phyloP scores from a whole-genome alignment of 73 alveolate species.

The Paramecium biaurelia region DNA sequence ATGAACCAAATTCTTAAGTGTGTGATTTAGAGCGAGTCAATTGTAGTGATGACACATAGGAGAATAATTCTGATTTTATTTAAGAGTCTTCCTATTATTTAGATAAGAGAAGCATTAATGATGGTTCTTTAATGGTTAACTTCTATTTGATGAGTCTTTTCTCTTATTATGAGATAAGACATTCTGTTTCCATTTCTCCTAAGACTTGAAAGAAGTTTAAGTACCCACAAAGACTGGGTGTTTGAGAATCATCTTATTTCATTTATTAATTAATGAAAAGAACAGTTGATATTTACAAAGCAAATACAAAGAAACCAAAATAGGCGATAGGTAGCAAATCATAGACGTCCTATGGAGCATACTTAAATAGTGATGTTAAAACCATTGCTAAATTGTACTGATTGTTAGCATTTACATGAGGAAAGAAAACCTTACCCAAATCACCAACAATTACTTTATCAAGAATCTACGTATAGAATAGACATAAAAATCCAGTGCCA shows the following conservation, averaged over 20 bases:
- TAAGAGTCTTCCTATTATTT: neutral
- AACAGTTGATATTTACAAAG: slow-evolving; percentile 31
- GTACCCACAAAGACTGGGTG: slow-evolving; percentile 25
- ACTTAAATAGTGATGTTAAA: neutral
- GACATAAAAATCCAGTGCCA: slow-evolving; percentile 1
- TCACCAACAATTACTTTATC: neutral
- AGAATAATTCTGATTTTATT: neutral
- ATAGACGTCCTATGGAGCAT: neutral
- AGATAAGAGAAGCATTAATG: neutral
- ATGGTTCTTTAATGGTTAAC: neutral
- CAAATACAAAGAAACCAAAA: neutral
- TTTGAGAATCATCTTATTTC: neutral
- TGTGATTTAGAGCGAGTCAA: neutral
- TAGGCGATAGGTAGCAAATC: neutral
- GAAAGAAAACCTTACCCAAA: neutral
- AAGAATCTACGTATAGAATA: neutral
- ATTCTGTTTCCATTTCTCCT: neutral
- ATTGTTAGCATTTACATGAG: neutral
- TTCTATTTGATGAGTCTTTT: neutral
- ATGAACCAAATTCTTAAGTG: neutral
- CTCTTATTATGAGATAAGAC: neutral
- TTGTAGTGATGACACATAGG: neutral
- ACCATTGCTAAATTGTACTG: slow-evolving; percentile 15
- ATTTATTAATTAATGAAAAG: slow-evolving; percentile 13
- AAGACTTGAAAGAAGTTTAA: neutral